Conservation (phyloP, 768 basidiomycete species). For the Lactarius hatsudake region DNA sequence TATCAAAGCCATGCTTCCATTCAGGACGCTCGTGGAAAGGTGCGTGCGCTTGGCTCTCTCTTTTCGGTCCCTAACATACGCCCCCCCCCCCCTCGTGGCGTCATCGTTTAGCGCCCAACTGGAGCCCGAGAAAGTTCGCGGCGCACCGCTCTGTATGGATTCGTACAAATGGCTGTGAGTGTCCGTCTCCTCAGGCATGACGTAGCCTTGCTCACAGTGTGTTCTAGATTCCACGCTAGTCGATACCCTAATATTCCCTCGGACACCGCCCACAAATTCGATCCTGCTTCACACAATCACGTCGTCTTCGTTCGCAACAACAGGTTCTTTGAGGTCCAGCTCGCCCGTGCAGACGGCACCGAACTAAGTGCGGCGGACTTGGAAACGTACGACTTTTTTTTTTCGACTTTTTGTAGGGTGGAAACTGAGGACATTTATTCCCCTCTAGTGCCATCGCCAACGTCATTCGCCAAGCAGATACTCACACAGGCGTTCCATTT, state of each 20-base stretch:
- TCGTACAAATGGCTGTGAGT: slow-evolving; percentile 92
- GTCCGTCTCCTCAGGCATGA: not conserved
- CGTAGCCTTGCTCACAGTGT: not conserved
- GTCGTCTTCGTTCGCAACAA: slow-evolving; percentile 90
- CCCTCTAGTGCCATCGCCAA: slow-evolving; percentile 44
- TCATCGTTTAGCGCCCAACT: slow-evolving; percentile 54
- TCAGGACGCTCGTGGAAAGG: slow-evolving; percentile 81
- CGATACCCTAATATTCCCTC: slow-evolving; percentile 81
- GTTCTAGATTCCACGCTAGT: slow-evolving; percentile 80
- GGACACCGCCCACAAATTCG: slow-evolving; percentile 83
- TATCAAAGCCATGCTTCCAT: slow-evolving; percentile 81
- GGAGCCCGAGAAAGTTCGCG: slow-evolving; percentile 83
- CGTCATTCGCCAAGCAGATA: slow-evolving; percentile 63
- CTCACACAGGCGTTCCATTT: slow-evolving; percentile 43
- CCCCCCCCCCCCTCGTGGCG: not conserved
- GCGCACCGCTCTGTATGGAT: slow-evolving; percentile 79
- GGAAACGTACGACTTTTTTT: slow-evolving; percentile 51
- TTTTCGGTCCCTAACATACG: slow-evolving; percentile 10
- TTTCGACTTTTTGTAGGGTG: not conserved
- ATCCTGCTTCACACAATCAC: slow-evolving; percentile 73
- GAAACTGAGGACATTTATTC: slow-evolving; percentile 37
- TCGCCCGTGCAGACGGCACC: slow-evolving; percentile 57
- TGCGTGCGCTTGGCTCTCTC: slow-evolving; percentile 35
- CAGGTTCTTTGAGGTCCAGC: slow-evolving; percentile 81
- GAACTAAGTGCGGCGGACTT: slow-evolving; percentile 80